These are phyloP conservation scores for Tylopilus sp. DNA, from an alignment of 1,284 basidiomycete genomes.

Conservation along the genomic window DNA sequence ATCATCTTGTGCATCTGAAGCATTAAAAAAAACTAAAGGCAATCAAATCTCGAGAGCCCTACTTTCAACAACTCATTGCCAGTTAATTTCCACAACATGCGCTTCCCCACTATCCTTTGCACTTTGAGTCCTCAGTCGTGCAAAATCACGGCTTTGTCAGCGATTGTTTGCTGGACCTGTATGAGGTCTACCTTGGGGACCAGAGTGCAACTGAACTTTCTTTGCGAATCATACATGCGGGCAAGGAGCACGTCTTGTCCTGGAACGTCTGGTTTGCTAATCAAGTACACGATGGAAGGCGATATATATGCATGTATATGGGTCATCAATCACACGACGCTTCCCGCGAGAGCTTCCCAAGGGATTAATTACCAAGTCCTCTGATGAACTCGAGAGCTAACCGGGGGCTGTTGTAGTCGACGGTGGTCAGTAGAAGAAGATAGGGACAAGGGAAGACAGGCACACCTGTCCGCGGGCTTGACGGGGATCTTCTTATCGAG, in stretches of 20 bases:
- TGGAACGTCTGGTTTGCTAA: slow-evolving; percentile 32
- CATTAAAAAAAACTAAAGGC: too few species aligned
- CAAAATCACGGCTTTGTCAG: too few species aligned
- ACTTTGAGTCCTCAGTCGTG: too few species aligned
- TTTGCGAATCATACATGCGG: too few species aligned
- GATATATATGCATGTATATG: slow-evolving; percentile 1
- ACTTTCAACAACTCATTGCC: too few species aligned
- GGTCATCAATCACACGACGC: neutral
- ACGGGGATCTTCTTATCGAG: slow-evolving; percentile 79
- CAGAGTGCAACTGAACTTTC: too few species aligned
- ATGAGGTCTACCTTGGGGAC: too few species aligned
- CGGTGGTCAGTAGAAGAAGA: neutral
- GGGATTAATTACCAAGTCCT: slow-evolving; percentile 17
- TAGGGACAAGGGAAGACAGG: neutral
- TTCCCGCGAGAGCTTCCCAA: neutral
- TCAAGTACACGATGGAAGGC: slow-evolving; percentile 8
- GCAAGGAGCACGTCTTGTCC: neutral
- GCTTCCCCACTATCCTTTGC: too few species aligned
- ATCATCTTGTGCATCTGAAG: too few species aligned
- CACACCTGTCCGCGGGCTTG: slow-evolving; percentile 75
- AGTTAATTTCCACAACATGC: too few species aligned
- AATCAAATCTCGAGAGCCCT: too few species aligned
- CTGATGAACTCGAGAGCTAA: slow-evolving; percentile 44
- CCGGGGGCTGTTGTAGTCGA: slow-evolving; percentile 14
- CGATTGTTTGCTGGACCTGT: too few species aligned